A percentile compares a stretch with the other conserved stretches of the same genome.
These are phyloP conservation scores for Plasmodium malariae DNA, from an alignment of 169 alveolate genomes.

Conservation along the genomic window DNA sequence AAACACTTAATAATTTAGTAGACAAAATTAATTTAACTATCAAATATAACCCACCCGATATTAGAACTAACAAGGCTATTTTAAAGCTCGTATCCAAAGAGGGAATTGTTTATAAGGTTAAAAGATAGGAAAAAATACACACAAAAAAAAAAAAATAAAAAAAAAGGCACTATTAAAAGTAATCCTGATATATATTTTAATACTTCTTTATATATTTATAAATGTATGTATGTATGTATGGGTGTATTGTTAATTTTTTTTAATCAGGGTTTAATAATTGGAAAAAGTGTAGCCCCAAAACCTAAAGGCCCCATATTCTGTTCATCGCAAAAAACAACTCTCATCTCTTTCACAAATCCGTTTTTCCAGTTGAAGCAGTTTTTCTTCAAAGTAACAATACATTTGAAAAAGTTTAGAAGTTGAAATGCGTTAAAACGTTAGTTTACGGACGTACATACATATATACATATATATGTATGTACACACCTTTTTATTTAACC, in stretches of 20 bases:
- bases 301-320: constrained; percentile 75
- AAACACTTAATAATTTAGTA: constrained; percentile 19
- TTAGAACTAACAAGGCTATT: constrained; percentile 49
- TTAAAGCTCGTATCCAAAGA: constrained; percentile 68
- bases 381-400: constrained; percentile 39
- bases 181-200: too few relatives aligned
- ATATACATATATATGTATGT: not conserved
- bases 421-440: too few relatives aligned
- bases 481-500: too few relatives aligned
- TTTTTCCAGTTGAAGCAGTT: constrained; percentile 56
- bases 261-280: constrained; percentile 54
- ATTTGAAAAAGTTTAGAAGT: too few relatives aligned
- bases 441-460: too few relatives aligned
- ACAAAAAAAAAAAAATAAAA: constrained; percentile 20
- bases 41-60: constrained; percentile 48
- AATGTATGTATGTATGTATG: not conserved
- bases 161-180: constrained; percentile 2
- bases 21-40: constrained; percentile 60
- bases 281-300: constrained; percentile 70
- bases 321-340: constrained; percentile 74
- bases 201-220: too few relatives aligned
- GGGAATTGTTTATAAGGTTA: constrained; percentile 71
- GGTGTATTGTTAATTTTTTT: not conserved
- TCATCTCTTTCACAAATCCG: constrained; percentile 67
- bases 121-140: not conserved